Conservation (phyloP, 768 basidiomycete genomes). For the Boletus vinaceobasis region DNA sequence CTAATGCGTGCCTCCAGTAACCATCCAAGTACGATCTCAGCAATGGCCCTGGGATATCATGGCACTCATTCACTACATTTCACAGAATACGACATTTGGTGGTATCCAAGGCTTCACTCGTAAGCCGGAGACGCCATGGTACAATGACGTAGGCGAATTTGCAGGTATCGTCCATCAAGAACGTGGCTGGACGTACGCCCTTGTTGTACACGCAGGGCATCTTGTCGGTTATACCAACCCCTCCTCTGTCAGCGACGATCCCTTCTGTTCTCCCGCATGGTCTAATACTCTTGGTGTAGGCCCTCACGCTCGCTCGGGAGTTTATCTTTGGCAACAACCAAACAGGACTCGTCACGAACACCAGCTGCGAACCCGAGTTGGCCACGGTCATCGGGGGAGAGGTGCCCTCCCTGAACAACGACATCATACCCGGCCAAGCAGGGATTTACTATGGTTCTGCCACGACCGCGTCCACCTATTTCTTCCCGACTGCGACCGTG, state of each 20-base stretch:
- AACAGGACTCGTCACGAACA: conserved; percentile 51
- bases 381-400: conserved; percentile 49
- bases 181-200: conserved; percentile 50
- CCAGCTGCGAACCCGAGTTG: conserved; percentile 18
- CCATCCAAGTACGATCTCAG: conserved; percentile 46
- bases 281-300: conserved; percentile 35
- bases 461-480: conserved; percentile 48
- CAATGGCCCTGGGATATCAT: not conserved
- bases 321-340: conserved; percentile 63
- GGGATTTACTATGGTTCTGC: conserved; percentile 55
- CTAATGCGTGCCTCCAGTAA: conserved; percentile 36
- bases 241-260: conserved; percentile 40
- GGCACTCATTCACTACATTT: not conserved
- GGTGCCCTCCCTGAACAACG: conserved; percentile 40
- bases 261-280: not conserved
- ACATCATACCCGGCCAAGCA: conserved; percentile 50
- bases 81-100: conserved; percentile 74
- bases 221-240: conserved; percentile 38
- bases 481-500: conserved; percentile 53
- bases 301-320: conserved; percentile 57
- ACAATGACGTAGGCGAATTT: conserved; percentile 52
- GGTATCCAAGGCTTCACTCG: conserved; percentile 72
- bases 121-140: conserved; percentile 66
- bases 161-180: conserved; percentile 75
- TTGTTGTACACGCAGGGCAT: conserved; percentile 39